Conservation (phyloP, 495 filamentous ascomycete genomes). For the Hyaloscypha bicolor region DNA sequence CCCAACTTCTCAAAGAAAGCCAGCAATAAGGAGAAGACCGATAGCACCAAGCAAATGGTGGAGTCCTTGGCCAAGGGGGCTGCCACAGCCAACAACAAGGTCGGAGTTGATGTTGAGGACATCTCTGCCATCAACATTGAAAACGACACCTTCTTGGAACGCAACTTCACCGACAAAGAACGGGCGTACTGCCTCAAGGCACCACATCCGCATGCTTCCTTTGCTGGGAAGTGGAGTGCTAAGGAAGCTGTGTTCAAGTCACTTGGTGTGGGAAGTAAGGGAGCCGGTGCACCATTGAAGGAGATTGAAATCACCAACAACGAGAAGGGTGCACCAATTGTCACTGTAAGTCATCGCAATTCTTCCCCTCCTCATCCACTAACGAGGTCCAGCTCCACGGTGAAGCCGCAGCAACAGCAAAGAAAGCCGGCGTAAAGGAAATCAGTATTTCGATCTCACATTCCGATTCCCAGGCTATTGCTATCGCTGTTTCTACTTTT, state of each 20-base stretch:
- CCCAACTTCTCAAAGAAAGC: constrained; percentile 59
- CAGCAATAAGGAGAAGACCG: constrained; percentile 51
- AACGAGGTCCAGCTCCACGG: constrained; percentile 70
- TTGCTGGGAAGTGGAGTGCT: constrained; percentile 92
- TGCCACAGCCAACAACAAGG: constrained; percentile 70
- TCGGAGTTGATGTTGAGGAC: constrained; percentile 91
- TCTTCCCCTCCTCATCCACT: background rate
- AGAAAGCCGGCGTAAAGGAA: constrained; percentile 79
- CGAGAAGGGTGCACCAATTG: constrained; percentile 77
- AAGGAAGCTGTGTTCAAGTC: constrained; percentile 99
- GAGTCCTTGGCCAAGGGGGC: constrained; percentile 76
- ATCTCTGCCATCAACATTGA: constrained; percentile 83
- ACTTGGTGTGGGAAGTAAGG: constrained; percentile 82
- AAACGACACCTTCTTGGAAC: constrained; percentile 91
- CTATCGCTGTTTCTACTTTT: constrained; percentile 83
- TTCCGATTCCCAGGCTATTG: constrained; percentile 87
- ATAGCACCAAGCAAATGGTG: constrained; percentile 73
- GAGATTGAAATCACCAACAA: constrained; percentile 91
- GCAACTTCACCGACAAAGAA: constrained; percentile 88
- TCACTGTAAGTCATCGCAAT: constrained; percentile 65
- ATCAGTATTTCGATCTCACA: constrained; percentile 95
- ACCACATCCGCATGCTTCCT: constrained; percentile 75
- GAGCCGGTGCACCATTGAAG: constrained; percentile 85
- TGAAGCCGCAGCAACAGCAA: constrained; percentile 76
- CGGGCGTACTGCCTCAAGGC: constrained; percentile 83